phyloP scores from a whole-genome alignment of 768 basidiomycete species.

The Strobilomyces echinocephalus region DNA sequence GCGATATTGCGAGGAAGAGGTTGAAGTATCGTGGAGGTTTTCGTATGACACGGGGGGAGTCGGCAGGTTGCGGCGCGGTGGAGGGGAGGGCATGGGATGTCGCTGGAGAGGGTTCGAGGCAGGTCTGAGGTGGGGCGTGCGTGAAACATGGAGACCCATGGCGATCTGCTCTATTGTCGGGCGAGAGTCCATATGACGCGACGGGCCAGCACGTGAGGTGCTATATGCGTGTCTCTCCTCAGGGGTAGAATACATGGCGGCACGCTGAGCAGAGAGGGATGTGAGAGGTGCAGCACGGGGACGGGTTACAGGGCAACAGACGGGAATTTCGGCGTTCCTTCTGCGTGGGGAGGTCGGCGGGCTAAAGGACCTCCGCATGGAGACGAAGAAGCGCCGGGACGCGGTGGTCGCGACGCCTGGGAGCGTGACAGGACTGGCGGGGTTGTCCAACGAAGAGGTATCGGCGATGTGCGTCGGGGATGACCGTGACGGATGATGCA shows the following conservation, averaged over 20 bases:
- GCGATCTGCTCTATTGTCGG: conserved; percentile 75
- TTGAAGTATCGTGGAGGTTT: conserved; percentile 21
- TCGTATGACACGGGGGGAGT: conserved; percentile 17
- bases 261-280: conserved; percentile 17
- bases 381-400: conserved; percentile 26
- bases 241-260: conserved; percentile 40
- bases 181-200: conserved; percentile 41
- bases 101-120: conserved; percentile 18
- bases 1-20: conserved; percentile 20
- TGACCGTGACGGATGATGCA: conserved; percentile 16
- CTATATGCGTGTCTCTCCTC: conserved; percentile 34
- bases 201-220: conserved; percentile 32
- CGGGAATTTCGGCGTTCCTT: conserved; percentile 15
- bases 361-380: conserved; percentile 29
- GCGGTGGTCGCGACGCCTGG: conserved; percentile 19
- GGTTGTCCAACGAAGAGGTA: not conserved
- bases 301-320: conserved; percentile 11
- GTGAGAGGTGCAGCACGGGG: conserved; percentile 5
- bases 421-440: not conserved
- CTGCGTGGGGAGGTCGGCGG: conserved; percentile 18
- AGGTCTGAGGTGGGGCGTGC: conserved; percentile 65
- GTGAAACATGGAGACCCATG: conserved; percentile 75
- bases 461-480: conserved; percentile 9
- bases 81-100: conserved; percentile 15
- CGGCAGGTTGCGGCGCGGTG: conserved; percentile 17